Conservation (phyloP, 352 stramenopile species). For the Pythium coloratum region DNA sequence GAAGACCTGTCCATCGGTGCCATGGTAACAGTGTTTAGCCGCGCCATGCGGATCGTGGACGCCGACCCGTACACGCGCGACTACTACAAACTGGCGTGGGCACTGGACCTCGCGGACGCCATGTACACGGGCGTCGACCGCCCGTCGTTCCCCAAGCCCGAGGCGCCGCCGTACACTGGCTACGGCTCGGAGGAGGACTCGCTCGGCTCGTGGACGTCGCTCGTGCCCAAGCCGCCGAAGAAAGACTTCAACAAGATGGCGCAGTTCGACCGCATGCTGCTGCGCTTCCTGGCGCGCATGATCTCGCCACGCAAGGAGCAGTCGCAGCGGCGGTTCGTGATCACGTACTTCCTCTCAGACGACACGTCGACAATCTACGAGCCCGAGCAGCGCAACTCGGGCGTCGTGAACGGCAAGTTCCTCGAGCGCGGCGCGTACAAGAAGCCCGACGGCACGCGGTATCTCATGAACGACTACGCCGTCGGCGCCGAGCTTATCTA, state of each 20-base stretch:
- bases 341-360: constrained; percentile 83
- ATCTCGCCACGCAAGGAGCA: constrained; percentile 78
- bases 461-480: constrained; percentile 59
- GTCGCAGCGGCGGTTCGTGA: constrained; percentile 73
- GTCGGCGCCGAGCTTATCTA: constrained; percentile 57
- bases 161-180: constrained; percentile 67
- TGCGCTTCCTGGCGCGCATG: constrained; percentile 72
- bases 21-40: constrained; percentile 68
- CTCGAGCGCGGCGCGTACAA: constrained; percentile 81
- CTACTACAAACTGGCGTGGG: constrained; percentile 78
- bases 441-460: constrained; percentile 50
- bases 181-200: constrained; percentile 81
- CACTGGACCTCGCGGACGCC: constrained; percentile 39
- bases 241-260: constrained; percentile 86
- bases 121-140: constrained; percentile 48
- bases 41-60: constrained; percentile 71
- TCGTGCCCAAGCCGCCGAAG: constrained; percentile 68
- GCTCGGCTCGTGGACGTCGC: constrained; percentile 56
- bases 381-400: constrained; percentile 74
- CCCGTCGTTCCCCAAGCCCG: constrained; percentile 52
- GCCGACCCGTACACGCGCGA: constrained; percentile 74
- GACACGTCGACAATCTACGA: constrained; percentile 81
- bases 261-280: constrained; percentile 71
- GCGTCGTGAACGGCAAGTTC: constrained; percentile 83
- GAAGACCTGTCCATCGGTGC: constrained; percentile 64